These are phyloP conservation scores for Sphaerostilbella broomeana DNA, from an alignment of 2,329 filamentous ascomycete species.

Conservation along the genomic window DNA sequence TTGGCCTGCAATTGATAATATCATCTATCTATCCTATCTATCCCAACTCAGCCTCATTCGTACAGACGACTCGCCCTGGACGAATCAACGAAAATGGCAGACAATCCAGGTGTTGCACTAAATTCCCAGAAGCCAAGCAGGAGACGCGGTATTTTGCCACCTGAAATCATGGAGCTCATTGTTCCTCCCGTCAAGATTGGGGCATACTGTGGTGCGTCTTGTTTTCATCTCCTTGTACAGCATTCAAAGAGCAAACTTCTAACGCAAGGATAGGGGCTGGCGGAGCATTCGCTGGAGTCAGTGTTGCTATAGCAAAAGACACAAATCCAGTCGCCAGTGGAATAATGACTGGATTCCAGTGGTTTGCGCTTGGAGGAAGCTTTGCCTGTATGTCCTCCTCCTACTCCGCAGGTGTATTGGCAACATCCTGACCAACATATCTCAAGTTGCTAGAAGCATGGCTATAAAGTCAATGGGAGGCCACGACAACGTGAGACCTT, in stretches of 20 bases:
- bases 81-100: too few relatives aligned
- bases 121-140: slow-evolving; percentile 20
- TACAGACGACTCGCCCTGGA: too few relatives aligned
- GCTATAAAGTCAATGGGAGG: slow-evolving; percentile 43
- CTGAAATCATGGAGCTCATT: slow-evolving; percentile 39
- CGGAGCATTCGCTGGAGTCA: slow-evolving; percentile 59
- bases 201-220: slow-evolving; percentile 45
- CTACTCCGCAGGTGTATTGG: too few relatives aligned
- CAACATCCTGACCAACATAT: background rate
- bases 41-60: too few relatives aligned
- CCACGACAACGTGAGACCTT: slow-evolving; percentile 45
- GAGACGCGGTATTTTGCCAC: slow-evolving; percentile 33
- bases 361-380: slow-evolving; percentile 68
- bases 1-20: too few relatives aligned
- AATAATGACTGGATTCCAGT: slow-evolving; percentile 67
- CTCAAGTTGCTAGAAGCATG: slow-evolving; percentile 41
- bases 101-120: background rate
- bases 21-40: too few relatives aligned
- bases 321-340: slow-evolving; percentile 64
- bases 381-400: slow-evolving; percentile 70
- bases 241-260: slow-evolving; percentile 11
- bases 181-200: slow-evolving; percentile 53
- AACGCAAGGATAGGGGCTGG: slow-evolving; percentile 42
- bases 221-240: slow-evolving; percentile 5
- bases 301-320: slow-evolving; percentile 64